A percentile compares a stretch with the other conserved stretches of the same genome.
Evolutionary conservation across 2,329 filamentous ascomycete species (phyloP).

Genomic region (Sclerotiophoma versabilis): DNA sequence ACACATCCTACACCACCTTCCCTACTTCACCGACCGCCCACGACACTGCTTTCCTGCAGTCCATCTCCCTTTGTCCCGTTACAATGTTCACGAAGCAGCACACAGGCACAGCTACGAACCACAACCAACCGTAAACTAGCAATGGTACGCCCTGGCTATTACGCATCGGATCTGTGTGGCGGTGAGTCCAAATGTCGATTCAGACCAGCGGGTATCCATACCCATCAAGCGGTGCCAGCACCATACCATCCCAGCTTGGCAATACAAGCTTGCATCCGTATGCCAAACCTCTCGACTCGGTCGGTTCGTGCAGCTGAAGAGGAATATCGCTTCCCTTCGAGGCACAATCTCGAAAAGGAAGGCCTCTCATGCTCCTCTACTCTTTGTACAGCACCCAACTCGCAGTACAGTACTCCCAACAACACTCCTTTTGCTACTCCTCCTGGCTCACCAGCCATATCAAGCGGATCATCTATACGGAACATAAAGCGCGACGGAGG

Average conservation of each 20-base stretch:
- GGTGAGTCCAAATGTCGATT: background rate
- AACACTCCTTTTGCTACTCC: background rate
- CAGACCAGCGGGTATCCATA: background rate
- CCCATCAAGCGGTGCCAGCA: background rate
- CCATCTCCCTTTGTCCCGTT: background rate
- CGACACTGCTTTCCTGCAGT: background rate
- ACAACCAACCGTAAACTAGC: slow-evolving; percentile 1
- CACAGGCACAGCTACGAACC: background rate
- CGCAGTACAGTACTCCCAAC: background rate
- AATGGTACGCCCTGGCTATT: background rate
- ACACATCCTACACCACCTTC: background rate
- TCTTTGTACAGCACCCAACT: background rate
- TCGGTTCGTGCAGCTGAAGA: background rate
- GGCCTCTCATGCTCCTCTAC: background rate
- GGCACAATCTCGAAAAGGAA: background rate
- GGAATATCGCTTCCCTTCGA: background rate
- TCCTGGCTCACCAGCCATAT: background rate
- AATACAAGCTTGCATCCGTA: background rate
- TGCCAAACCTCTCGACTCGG: background rate
- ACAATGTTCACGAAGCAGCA: background rate
- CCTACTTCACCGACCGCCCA: background rate
- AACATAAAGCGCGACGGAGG: too few relatives aligned
- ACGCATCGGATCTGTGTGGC: background rate
- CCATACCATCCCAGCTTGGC: background rate
- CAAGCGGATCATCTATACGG: background rate